Percentiles rank a stretch among this genome's conserved stretches.
Conservation (phyloP, 1,139 yeast genomes). For the Kluyveromyces marxianus region DNA sequence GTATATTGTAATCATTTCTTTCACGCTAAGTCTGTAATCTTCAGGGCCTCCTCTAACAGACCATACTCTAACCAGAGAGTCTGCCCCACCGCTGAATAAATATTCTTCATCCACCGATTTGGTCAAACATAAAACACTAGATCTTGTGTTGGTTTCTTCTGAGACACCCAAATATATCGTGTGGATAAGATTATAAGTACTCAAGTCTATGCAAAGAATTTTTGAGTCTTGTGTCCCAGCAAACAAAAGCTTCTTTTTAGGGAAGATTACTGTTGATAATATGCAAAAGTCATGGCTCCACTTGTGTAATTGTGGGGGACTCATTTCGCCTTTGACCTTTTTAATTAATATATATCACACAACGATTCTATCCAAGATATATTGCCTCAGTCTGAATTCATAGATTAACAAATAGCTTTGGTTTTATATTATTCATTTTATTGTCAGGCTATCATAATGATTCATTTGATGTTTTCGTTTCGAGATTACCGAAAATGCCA, state of each 20-base stretch:
- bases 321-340: neutral
- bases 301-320: conserved; percentile 45
- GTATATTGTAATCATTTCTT: conserved; percentile 62
- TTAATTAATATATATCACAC: neutral
- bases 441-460: too few species aligned
- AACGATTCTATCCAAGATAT: neutral
- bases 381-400: neutral
- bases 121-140: conserved; percentile 59
- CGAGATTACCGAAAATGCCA: neutral
- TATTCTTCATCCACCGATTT: conserved; percentile 51
- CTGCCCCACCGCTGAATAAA: conserved; percentile 83
- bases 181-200: conserved; percentile 43
- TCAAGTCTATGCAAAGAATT: conserved; percentile 62
- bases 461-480: neutral
- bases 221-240: conserved; percentile 95
- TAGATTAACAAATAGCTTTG: too few species aligned
- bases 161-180: conserved; percentile 22
- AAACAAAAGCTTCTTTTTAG: conserved; percentile 50
- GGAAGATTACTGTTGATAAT: conserved; percentile 67
- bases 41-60: conserved; percentile 35
- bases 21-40: conserved; percentile 20
- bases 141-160: conserved; percentile 38
- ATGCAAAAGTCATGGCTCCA: conserved; percentile 75
- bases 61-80: conserved; percentile 84
- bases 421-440: neutral